Evolutionary conservation across 2,329 filamentous ascomycete species (phyloP), one percentile per base, ranked within the genome.

Genomic region (Trichoderma gracile): DNA sequence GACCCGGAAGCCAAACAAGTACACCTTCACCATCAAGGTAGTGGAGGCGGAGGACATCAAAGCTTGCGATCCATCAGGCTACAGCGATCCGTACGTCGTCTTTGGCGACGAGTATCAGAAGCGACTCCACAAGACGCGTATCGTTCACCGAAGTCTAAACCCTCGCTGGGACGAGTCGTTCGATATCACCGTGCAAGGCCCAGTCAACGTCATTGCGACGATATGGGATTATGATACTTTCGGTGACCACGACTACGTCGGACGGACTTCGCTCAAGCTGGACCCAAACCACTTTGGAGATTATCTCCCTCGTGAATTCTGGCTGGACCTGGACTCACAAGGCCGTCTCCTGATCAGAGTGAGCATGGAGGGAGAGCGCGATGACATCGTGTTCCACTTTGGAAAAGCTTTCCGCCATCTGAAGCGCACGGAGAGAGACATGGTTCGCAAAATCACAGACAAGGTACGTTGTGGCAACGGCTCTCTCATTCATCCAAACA

Each of bases 151-250:
- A 71, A 97, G 88, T 70, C 83, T 99, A 50, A 98, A 96, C 74
- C 95, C 95, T 30, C 89, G 94, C 21, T 99, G 95, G 94, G 95
- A 99, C 71, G 95, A 98, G 79, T 92, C 93, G 1, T 90, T 98
- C 55, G 95, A 99, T 73, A 96, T 99, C 68, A 95, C 93, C 21
- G 96, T 96, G 0, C 89, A 91, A 68, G 92, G 93, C 0, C 88
- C 95, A 12, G 84, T 99, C 65, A 97, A 98, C 71, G 87, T 99
- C 69, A 96, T 98, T 72, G 93, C 94, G 38, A 99, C 95, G 0
- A 90, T 98, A 47, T 99, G 95, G 95, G 95, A 99, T 78, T 96
- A 95, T 83, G 95, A 99, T 78, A 93, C 92, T 15, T 89, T 99
- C 71, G 95, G 95, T 61, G 95, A 98, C 73, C 95, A 99, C 74